Evolutionary conservation across 176 grass and related monocot genomes (phyloP).

Genomic region (Eleusine indica): DNA sequence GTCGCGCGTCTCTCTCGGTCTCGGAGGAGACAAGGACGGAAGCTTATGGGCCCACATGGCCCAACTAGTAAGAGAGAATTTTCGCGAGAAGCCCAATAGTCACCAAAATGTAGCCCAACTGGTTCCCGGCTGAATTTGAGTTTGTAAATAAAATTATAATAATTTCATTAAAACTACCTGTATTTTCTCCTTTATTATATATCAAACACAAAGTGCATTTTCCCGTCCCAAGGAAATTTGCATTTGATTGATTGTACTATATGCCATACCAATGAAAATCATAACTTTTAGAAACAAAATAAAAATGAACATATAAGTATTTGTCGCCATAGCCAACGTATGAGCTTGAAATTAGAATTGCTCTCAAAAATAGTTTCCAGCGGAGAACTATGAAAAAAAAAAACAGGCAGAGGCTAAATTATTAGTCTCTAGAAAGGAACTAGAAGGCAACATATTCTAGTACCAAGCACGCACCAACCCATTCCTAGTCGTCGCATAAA

Average conservation of each 20-base stretch:
- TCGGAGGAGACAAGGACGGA: not conserved
- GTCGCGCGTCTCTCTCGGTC: not conserved
- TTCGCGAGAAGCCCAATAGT: not conserved
- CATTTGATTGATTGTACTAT: too few relatives aligned
- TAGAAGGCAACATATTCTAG: conserved; percentile 35
- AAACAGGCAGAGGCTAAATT: not conserved
- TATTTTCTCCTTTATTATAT: too few relatives aligned
- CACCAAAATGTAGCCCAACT: too few relatives aligned
- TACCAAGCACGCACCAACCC: not conserved
- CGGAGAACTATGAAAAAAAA: not conserved
- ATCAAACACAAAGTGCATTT: too few relatives aligned
- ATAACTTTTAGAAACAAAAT: too few relatives aligned
- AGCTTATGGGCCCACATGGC: not conserved
- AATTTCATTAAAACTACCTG: too few relatives aligned
- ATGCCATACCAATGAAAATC: too few relatives aligned
- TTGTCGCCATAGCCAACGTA: not conserved
- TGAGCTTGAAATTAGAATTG: not conserved
- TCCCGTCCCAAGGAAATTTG: too few relatives aligned
- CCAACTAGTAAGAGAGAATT: not conserved
- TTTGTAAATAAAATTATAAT: too few relatives aligned
- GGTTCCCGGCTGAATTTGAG: too few relatives aligned
- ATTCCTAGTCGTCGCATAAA: not conserved
- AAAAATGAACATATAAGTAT: not conserved
- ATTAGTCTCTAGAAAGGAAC: not conserved
- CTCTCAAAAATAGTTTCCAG: not conserved